Percentiles rank a stretch among this genome's conserved stretches.
phyloP scores from a whole-genome alignment of 768 basidiomycete genomes.

The Lentinula lateritia region DNA sequence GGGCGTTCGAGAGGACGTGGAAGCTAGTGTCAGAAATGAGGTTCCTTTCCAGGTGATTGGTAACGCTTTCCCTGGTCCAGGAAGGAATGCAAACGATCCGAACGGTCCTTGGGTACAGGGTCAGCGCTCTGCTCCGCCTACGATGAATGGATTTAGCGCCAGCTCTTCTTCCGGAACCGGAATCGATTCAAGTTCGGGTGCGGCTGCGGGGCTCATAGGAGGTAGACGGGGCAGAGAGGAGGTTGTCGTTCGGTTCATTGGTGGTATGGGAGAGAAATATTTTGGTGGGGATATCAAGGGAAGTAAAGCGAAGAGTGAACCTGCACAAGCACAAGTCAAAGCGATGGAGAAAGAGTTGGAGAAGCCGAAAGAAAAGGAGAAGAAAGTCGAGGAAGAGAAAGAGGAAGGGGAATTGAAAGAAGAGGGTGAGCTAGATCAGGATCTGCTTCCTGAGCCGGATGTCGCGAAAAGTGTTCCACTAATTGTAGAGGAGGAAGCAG shows the following conservation, averaged over 20 bases:
- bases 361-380: not conserved
- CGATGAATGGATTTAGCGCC: slow-evolving; percentile 33
- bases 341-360: too few species aligned
- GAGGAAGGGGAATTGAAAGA: slow-evolving; percentile 1
- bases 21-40: not conserved
- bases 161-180: slow-evolving; percentile 45
- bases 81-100: not conserved
- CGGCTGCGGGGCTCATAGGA: not conserved
- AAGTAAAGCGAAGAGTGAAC: not conserved
- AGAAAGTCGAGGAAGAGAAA: not conserved
- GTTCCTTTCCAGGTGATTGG: not conserved
- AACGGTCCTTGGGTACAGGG: not conserved
- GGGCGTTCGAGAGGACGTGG: slow-evolving; percentile 4
- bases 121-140: not conserved
- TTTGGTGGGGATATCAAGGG: slow-evolving; percentile 2
- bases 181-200: slow-evolving; percentile 29
- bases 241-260: slow-evolving; percentile 29
- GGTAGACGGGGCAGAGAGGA: slow-evolving; percentile 16
- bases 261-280: slow-evolving; percentile 34
- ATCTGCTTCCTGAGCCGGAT: slow-evolving; percentile 8
- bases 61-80: not conserved
- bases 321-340: not conserved
- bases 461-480: not conserved
- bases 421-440: slow-evolving; percentile 2
- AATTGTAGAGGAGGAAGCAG: not conserved